Evolutionary conservation across 2,329 filamentous ascomycete genomes (phyloP).

Genomic region (Trichoderma oligosporum): DNA sequence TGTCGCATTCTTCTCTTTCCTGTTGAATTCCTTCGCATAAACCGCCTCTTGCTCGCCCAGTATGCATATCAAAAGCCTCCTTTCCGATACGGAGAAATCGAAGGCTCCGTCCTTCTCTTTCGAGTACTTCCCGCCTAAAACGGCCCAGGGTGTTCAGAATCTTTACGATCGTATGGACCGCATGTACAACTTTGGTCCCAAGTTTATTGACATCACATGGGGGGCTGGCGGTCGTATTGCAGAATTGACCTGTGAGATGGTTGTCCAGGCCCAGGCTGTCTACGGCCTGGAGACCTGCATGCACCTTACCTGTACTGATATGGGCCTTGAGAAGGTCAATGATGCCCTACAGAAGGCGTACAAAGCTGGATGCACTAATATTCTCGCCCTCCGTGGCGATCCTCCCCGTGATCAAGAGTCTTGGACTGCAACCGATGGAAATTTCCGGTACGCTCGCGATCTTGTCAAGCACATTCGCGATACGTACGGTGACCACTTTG

Average conservation of each 20-base stretch:
- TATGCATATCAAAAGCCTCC: conserved; percentile 96
- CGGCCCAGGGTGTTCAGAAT: conserved; percentile 94
- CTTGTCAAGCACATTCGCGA: conserved; percentile 78
- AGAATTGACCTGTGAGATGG: conserved; percentile 95
- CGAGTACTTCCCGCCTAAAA: conserved; percentile 99
- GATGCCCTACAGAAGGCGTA: conserved; percentile 83
- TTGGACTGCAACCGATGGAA: conserved; percentile 82
- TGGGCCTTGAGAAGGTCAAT: conserved; percentile 89
- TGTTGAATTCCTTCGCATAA: neutral
- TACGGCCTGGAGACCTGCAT: conserved; percentile 98
- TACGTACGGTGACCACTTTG: conserved; percentile 72
- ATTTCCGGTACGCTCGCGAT: conserved; percentile 90
- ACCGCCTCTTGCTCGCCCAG: conserved; percentile 34
- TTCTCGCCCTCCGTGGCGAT: conserved; percentile 87
- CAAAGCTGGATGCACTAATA: conserved; percentile 95
- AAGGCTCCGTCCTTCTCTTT: conserved; percentile 92
- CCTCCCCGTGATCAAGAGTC: conserved; percentile 90
- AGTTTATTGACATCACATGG: conserved; percentile 99
- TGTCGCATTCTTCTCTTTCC: neutral
- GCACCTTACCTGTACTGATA: conserved; percentile 98
- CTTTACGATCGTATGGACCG: conserved; percentile 99
- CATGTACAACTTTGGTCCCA: conserved; percentile 90
- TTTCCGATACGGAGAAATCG: conserved; percentile 74
- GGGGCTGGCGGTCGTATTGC: conserved; percentile 89
- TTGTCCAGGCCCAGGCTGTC: conserved; percentile 88